These are phyloP conservation scores for Cytospora piceicola DNA, from an alignment of 2,329 filamentous ascomycete species.

Conservation along the genomic window DNA sequence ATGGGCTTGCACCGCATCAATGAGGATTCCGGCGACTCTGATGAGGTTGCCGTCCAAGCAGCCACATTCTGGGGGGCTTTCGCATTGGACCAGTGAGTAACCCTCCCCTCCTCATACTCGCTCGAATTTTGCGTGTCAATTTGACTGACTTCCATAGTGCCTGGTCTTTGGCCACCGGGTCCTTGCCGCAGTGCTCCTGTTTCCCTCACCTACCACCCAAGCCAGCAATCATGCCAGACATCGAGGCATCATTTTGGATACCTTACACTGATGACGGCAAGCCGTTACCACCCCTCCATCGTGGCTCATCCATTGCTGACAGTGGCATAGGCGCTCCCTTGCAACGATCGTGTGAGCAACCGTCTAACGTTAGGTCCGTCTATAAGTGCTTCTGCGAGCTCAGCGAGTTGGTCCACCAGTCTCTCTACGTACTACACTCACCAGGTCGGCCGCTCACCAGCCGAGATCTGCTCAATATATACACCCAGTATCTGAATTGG, in stretches of 20 bases:
- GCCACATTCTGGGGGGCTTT: constrained; percentile 67
- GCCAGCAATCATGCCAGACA: constrained; percentile 61
- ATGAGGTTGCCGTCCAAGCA: constrained; percentile 61
- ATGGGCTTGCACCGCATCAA: constrained; percentile 67
- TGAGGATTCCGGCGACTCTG: constrained; percentile 49
- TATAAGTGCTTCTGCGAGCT: constrained; percentile 72
- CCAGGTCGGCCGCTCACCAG: constrained; percentile 68
- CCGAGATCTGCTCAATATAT: constrained; percentile 64
- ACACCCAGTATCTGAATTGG: constrained; percentile 73
- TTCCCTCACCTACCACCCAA: constrained; percentile 62
- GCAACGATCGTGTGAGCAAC: constrained; percentile 61
- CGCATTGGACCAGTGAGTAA: constrained; percentile 64
- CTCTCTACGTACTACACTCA: constrained; percentile 72
- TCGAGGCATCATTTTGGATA: constrained; percentile 64
- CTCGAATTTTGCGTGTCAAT: background rate
- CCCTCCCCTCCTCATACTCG: background rate
- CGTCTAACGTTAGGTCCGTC: constrained; percentile 69
- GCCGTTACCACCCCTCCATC: constrained; percentile 29
- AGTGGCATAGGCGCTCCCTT: constrained; percentile 51
- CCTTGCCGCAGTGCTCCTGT: constrained; percentile 62
- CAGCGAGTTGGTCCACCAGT: constrained; percentile 74
- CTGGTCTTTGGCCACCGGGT: constrained; percentile 68
- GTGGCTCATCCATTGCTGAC: constrained; percentile 25
- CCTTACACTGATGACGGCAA: constrained; percentile 62
- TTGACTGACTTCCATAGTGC: constrained; percentile 47